A percentile compares a stretch with the other conserved stretches of the same genome.
phyloP scores from a whole-genome alignment of 148 eudicot species.

The Rhododendron williamsianum region DNA sequence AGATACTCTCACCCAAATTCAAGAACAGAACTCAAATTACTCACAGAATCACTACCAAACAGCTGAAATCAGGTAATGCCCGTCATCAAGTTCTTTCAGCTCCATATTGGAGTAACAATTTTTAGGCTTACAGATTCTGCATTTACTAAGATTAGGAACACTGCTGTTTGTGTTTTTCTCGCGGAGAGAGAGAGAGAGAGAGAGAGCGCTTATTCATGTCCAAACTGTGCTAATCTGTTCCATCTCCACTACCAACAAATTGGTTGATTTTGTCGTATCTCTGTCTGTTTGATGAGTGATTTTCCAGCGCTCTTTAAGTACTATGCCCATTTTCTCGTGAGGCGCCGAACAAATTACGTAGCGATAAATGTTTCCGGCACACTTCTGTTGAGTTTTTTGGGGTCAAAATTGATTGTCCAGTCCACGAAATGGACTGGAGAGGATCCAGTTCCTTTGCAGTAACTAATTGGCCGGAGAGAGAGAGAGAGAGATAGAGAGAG shows the following conservation, averaged over 20 bases:
- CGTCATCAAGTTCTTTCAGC: not conserved
- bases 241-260: not conserved
- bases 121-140: not conserved
- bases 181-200: not conserved
- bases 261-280: not conserved
- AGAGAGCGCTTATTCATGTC: not conserved
- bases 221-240: not conserved
- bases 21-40: not conserved
- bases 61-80: not conserved
- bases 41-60: not conserved
- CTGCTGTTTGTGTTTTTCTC: no score
- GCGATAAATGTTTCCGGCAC: not conserved
- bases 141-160: not conserved
- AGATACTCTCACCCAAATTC: not conserved
- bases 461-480: not conserved
- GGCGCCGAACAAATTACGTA: not conserved
- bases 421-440: no score
- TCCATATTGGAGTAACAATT: not conserved
- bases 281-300: not conserved
- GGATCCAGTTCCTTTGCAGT: not conserved
- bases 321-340: not conserved
- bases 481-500: no score
- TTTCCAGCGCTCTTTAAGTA: not conserved
- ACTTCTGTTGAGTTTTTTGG: not conserved
- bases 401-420: not conserved